Evolutionary conservation across 148 eudicot species (phyloP).

Genomic region (Pharnaceum exiguum): DNA sequence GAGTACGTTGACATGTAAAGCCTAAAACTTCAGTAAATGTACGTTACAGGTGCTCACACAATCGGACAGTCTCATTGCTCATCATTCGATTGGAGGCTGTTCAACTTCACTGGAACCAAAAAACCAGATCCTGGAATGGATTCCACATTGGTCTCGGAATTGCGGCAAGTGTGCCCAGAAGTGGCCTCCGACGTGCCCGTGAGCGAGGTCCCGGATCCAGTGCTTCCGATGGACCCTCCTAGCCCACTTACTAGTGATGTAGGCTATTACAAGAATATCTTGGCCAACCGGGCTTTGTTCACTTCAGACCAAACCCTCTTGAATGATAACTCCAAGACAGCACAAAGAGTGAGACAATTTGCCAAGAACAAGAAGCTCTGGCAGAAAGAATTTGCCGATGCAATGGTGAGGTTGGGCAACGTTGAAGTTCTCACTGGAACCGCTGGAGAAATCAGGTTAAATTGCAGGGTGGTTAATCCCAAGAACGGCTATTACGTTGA

Average conservation of each 20-base stretch:
- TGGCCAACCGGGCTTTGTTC: conserved; percentile 45
- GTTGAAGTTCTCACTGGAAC: conserved; percentile 29
- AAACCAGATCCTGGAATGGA: conserved; percentile 57
- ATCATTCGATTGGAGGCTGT: conserved; percentile 60
- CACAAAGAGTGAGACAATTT: conserved; percentile 40
- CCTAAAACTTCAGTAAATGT: no score
- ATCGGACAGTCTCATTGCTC: conserved; percentile 73
- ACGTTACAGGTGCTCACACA: conserved; percentile 79
- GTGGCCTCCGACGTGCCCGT: conserved; percentile 42
- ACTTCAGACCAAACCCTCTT: conserved; percentile 45
- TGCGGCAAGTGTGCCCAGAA: conserved; percentile 28
- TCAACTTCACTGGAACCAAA: conserved; percentile 30
- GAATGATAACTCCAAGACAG: conserved; percentile 39
- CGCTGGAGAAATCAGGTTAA: conserved; percentile 41
- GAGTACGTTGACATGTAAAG: no score
- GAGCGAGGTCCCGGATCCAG: conserved; percentile 42
- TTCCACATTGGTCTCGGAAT: conserved; percentile 37
- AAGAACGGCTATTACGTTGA: no score
- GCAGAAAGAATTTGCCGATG: conserved; percentile 44
- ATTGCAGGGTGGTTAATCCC: conserved; percentile 48
- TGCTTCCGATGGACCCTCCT: conserved; percentile 47
- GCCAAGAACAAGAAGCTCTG: conserved; percentile 42
- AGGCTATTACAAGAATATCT: conserved; percentile 46
- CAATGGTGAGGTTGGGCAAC: conserved; percentile 58
- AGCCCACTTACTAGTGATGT: conserved; percentile 46